Evolutionary conservation across 2,329 filamentous ascomycete species (phyloP).

Genomic region (Metarhizium anisopliae): DNA sequence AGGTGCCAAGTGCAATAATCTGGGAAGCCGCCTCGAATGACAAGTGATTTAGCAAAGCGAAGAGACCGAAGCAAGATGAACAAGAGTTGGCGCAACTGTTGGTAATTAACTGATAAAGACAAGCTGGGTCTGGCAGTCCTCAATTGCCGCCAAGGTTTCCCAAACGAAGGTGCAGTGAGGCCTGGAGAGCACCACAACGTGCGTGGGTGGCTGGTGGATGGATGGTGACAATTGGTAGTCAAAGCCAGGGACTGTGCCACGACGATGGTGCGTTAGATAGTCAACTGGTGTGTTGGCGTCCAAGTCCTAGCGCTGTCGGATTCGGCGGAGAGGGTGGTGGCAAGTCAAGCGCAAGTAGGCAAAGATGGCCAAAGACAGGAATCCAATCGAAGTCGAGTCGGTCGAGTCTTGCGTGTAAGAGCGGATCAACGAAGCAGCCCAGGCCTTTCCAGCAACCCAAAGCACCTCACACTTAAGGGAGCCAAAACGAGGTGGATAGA

Average conservation of each 20-base stretch:
- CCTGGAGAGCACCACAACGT: not conserved
- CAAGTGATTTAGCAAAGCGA: not conserved
- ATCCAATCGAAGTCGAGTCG: not conserved
- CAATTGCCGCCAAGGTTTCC: conserved; percentile 1
- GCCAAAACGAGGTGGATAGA: not conserved
- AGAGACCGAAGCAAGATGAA: not conserved
- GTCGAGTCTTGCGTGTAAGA: not conserved
- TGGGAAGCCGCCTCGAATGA: not conserved
- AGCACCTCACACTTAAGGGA: not conserved
- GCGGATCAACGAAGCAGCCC: not conserved
- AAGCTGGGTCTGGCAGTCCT: not conserved
- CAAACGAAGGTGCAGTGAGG: not conserved
- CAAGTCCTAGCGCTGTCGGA: not conserved
- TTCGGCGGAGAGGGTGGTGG: conserved; percentile 1
- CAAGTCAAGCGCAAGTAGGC: not conserved
- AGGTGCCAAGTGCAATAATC: not conserved
- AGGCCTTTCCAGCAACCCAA: not conserved
- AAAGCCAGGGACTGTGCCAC: not conserved
- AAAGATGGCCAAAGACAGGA: not conserved
- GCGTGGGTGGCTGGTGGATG: not conserved
- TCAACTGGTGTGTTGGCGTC: not conserved
- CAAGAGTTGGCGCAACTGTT: not conserved
- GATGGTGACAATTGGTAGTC: conserved; percentile 1
- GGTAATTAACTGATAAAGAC: not conserved
- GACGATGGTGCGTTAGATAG: not conserved